phyloP scores from a whole-genome alignment of 2,329 filamentous ascomycete species.

The Chaetomiaceae sp. region DNA sequence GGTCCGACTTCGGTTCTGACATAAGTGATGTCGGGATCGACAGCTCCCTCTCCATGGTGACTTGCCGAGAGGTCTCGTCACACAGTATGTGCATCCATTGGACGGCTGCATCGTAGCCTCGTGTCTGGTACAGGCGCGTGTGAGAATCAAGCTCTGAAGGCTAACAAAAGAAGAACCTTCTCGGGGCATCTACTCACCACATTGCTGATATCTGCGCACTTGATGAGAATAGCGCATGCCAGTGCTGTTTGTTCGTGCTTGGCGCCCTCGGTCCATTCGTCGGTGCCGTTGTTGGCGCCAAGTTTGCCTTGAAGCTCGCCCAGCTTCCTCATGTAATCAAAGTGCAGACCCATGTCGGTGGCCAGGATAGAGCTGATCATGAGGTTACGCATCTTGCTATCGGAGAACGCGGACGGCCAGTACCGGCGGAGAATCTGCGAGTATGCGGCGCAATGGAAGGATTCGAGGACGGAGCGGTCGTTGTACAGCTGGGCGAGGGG shows the following conservation, averaged over 20 bases:
- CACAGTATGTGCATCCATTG: slow-evolving; percentile 93
- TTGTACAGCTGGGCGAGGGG: slow-evolving; percentile 95
- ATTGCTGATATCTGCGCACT: slow-evolving; percentile 98
- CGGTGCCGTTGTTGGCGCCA: slow-evolving; percentile 58
- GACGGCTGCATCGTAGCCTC: slow-evolving; percentile 74
- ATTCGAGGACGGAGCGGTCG: slow-evolving; percentile 92
- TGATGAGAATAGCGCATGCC: slow-evolving; percentile 88
- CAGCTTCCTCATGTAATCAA: slow-evolving; percentile 90
- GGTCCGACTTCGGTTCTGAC: slow-evolving; percentile 76
- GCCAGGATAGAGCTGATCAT: slow-evolving; percentile 98
- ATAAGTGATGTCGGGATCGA: slow-evolving; percentile 85
- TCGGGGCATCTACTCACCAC: slow-evolving; percentile 59
- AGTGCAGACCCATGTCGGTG: slow-evolving; percentile 96
- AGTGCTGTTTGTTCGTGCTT: slow-evolving; percentile 72
- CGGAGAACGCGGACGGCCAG: slow-evolving; percentile 79
- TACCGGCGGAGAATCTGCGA: slow-evolving; percentile 90
- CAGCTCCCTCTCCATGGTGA: slow-evolving; percentile 83
- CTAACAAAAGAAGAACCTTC: no score
- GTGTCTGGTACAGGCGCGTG: slow-evolving; percentile 57
- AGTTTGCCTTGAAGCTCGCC: slow-evolving; percentile 76
- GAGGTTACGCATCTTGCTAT: slow-evolving; percentile 73
- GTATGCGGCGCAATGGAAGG: slow-evolving; percentile 95
- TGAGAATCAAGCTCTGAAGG: slow-evolving; percentile 10
- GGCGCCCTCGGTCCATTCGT: slow-evolving; percentile 72
- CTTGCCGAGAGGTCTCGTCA: slow-evolving; percentile 90